Conservation (phyloP, 2,329 filamentous ascomycete genomes). For the Penicillium sp. region DNA sequence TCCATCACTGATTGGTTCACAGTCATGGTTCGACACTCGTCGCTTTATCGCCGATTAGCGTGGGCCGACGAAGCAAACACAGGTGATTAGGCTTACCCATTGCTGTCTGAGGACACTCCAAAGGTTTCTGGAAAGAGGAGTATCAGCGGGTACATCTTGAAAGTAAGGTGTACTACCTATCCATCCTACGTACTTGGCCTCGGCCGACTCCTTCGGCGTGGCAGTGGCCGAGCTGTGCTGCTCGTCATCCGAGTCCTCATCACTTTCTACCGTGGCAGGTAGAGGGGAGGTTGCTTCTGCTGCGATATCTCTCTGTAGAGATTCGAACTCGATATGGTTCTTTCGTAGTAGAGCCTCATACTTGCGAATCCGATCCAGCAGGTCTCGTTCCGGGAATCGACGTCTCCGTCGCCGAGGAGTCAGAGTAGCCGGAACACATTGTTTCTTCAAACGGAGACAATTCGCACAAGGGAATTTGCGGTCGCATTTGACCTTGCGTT, state of each 20-base stretch:
- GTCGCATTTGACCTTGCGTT: conserved; percentile 76
- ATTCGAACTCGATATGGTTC: conserved; percentile 71
- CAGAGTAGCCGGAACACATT: conserved; percentile 57
- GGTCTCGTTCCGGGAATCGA: conserved; percentile 70
- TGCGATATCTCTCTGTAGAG: conserved; percentile 53
- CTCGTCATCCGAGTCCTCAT: not conserved
- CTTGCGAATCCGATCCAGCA: conserved; percentile 69
- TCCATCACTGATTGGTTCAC: not conserved
- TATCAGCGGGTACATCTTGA: not conserved
- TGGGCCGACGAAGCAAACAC: not conserved
- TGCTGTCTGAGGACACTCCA: conserved; percentile 52
- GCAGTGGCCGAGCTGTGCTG: not conserved
- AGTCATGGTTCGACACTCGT: not conserved
- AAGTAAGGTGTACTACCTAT: no score
- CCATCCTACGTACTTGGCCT: conserved; percentile 17
- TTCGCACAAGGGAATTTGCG: conserved; percentile 73
- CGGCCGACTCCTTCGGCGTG: conserved; percentile 8
- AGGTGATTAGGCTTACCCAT: conserved; percentile 39
- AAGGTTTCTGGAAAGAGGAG: conserved; percentile 43
- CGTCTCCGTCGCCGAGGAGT: conserved; percentile 59
- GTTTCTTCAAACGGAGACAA: conserved; percentile 65
- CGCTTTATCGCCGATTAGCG: not conserved
- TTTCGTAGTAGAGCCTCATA: conserved; percentile 70
- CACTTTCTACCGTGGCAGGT: not conserved
- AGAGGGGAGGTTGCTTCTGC: not conserved